Conservation (phyloP, 169 alveolate genomes). For the Plasmodium reichenowi region DNA sequence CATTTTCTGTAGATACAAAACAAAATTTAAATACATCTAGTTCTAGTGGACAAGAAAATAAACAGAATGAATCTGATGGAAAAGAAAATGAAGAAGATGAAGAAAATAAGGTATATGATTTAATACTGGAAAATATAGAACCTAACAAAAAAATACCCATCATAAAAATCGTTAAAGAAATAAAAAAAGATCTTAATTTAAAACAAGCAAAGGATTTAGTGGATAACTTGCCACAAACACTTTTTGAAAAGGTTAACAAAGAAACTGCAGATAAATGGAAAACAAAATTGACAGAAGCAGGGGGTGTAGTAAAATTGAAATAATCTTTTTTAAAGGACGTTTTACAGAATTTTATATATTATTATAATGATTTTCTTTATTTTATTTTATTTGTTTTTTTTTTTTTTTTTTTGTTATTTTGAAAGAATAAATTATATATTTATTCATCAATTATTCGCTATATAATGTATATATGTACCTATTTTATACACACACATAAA, state of each 20-base stretch:
- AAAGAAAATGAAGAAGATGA: conserved; percentile 80
- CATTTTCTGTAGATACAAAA: conserved; percentile 83
- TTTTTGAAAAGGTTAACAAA: conserved; percentile 74
- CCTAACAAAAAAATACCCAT: conserved; percentile 77
- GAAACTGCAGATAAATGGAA: conserved; percentile 81
- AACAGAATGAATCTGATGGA: conserved; percentile 58
- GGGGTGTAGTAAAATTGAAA: conserved; percentile 74
- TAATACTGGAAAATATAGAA: conserved; percentile 78
- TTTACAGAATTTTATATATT: not conserved
- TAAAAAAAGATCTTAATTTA: conserved; percentile 77
- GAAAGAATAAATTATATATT: not conserved
- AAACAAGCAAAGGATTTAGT: conserved; percentile 82
- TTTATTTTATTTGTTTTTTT: too few relatives aligned
- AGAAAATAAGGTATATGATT: conserved; percentile 82
- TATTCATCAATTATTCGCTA: too few relatives aligned
- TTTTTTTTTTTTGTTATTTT: not conserved
- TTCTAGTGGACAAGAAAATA: conserved; percentile 44
- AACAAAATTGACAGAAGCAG: conserved; percentile 73
- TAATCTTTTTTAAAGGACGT: not conserved
- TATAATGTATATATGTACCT: too few relatives aligned
- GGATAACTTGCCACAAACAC: conserved; percentile 83
- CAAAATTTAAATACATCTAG: conserved; percentile 74
- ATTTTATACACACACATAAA: too few relatives aligned
- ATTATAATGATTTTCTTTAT: not conserved
- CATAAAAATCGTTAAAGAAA: conserved; percentile 78